These are phyloP conservation scores for Arthrobotrys pseudoclavata DNA, from an alignment of 2,329 filamentous ascomycete species.

Conservation along the genomic window DNA sequence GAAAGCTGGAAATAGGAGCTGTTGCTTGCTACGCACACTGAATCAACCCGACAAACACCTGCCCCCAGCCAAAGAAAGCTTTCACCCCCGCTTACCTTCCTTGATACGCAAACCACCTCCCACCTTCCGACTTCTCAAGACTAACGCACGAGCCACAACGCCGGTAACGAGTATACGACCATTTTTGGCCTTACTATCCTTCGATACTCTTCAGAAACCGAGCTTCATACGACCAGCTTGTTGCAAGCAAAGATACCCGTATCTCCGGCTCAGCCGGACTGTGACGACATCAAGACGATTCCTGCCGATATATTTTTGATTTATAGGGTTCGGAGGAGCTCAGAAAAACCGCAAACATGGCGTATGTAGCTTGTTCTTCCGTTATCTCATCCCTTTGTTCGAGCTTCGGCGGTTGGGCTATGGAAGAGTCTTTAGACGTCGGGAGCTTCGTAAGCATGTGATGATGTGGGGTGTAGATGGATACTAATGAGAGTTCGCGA, in stretches of 20 bases:
- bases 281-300: slow-evolving; percentile 19
- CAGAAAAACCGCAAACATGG: slow-evolving; percentile 50
- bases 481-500: slow-evolving; percentile 6
- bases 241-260: slow-evolving; percentile 11
- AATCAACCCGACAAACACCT: slow-evolving; percentile 46
- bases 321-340: slow-evolving; percentile 39
- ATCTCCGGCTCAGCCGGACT: slow-evolving; percentile 23
- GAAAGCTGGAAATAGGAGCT: slow-evolving; percentile 36
- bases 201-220: neutral
- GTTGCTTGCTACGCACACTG: slow-evolving; percentile 21
- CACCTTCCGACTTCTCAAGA: slow-evolving; percentile 22
- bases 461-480: slow-evolving; percentile 27
- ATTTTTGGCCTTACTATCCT: neutral
- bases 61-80: slow-evolving; percentile 35
- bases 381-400: neutral
- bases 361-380: slow-evolving; percentile 38
- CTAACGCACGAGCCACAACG: slow-evolving; percentile 24
- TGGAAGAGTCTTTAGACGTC: neutral
- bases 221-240: slow-evolving; percentile 5
- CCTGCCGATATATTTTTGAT: slow-evolving; percentile 1
- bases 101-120: slow-evolving; percentile 22
- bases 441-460: slow-evolving; percentile 33
- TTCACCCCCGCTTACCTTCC: slow-evolving; percentile 49
- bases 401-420: slow-evolving; percentile 1
- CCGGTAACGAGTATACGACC: slow-evolving; percentile 15